Evolutionary conservation across 2,329 filamentous ascomycete species (phyloP).

Genomic region (Diaporthe amygdali): DNA sequence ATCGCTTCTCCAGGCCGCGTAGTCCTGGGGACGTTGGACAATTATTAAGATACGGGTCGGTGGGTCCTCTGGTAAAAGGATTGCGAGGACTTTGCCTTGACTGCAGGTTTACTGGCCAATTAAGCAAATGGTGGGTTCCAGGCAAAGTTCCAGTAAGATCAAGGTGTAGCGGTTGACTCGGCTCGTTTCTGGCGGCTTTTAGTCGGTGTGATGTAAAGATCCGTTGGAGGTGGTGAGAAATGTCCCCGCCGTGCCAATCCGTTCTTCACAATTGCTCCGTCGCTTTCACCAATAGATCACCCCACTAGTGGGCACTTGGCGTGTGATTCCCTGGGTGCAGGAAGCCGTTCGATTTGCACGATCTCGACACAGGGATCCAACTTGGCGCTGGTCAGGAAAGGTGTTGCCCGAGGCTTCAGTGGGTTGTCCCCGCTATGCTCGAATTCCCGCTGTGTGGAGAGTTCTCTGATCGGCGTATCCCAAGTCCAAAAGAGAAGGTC

Average conservation of each 20-base stretch:
- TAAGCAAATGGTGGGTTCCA: constrained; percentile 14
- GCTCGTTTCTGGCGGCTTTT: not conserved
- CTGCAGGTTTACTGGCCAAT: not conserved
- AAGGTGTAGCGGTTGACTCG: constrained; percentile 4
- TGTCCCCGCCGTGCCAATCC: constrained; percentile 23
- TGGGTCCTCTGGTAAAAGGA: constrained; percentile 10
- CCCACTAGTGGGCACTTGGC: constrained; percentile 22
- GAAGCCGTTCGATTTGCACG: not conserved
- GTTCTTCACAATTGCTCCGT: constrained; percentile 8
- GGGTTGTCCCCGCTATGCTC: not conserved
- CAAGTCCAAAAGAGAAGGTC: not conserved
- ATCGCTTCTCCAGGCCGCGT: not conserved
- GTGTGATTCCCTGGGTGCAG: constrained; percentile 21
- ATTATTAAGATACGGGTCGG: constrained; percentile 12
- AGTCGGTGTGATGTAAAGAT: constrained; percentile 22
- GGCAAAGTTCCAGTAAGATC: not conserved
- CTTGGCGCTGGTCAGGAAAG: not conserved
- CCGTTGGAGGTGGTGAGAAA: constrained; percentile 17
- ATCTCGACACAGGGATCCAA: not conserved
- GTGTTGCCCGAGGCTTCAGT: not conserved
- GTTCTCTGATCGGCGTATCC: not conserved
- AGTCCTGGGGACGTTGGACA: constrained; percentile 11
- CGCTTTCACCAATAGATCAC: constrained; percentile 18
- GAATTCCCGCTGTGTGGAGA: not conserved
- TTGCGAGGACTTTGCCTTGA: not conserved